Evolutionary conservation across 805 yeast genomes (phyloP).

Genomic region (Candida awuae): DNA sequence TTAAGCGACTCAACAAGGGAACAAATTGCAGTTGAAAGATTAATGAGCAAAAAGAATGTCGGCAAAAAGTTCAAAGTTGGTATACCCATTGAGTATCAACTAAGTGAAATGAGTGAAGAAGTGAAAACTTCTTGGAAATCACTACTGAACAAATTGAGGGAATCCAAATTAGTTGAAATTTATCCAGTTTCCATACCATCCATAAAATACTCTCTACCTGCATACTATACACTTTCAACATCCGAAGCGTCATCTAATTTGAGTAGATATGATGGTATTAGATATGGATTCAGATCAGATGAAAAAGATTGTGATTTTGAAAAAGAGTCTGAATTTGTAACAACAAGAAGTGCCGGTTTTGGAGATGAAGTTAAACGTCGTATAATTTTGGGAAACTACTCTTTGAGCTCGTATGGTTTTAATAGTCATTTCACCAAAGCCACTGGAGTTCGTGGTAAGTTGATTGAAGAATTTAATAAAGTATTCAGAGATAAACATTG

Average conservation of each 20-base stretch:
- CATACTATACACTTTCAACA: slow-evolving; percentile 82
- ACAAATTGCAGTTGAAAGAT: slow-evolving; percentile 4
- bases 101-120: slow-evolving; percentile 43
- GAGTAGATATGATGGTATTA: slow-evolving; percentile 81
- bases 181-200: slow-evolving; percentile 65
- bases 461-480: slow-evolving; percentile 58
- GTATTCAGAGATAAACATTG: slow-evolving; percentile 50
- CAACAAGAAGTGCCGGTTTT: slow-evolving; percentile 58
- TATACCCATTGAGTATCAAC: slow-evolving; percentile 57
- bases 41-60: slow-evolving; percentile 7
- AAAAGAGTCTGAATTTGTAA: slow-evolving; percentile 33
- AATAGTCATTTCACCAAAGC: slow-evolving; percentile 73
- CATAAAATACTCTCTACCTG: slow-evolving; percentile 57
- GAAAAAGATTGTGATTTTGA: slow-evolving; percentile 19
- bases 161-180: slow-evolving; percentile 44
- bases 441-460: slow-evolving; percentile 48
- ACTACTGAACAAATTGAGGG: slow-evolving; percentile 36
- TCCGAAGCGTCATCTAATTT: slow-evolving; percentile 93
- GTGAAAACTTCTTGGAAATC: slow-evolving; percentile 42
- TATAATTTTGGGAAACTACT: slow-evolving; percentile 78
- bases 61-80: slow-evolving; percentile 47
- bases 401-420: slow-evolving; percentile 67
- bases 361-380: slow-evolving; percentile 82
- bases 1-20: slow-evolving; percentile 32
- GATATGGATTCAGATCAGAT: slow-evolving; percentile 59